These are phyloP conservation scores for Gracilaria domingensis DNA, from an alignment of 23 red algal genomes.

Conservation along the genomic window DNA sequence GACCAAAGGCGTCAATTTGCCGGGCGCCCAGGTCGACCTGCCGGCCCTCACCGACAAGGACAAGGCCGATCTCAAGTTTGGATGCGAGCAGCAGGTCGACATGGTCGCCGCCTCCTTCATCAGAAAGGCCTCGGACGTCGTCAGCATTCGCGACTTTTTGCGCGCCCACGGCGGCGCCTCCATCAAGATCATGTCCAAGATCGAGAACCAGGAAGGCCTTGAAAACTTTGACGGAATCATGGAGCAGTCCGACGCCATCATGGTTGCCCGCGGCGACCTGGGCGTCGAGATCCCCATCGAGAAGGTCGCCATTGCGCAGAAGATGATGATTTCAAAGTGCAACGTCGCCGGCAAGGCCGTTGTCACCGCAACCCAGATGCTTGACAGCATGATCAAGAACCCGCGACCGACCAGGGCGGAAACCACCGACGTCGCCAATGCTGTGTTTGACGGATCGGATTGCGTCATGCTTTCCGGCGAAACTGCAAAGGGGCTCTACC, in stretches of 20 bases:
- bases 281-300: conserved; percentile 94
- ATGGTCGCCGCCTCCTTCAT: conserved; percentile 94
- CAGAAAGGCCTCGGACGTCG: conserved; percentile 82
- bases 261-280: conserved; percentile 98
- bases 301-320: conserved; percentile 94
- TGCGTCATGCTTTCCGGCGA: conserved; percentile 98
- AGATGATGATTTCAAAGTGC: conserved; percentile 96
- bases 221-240: conserved; percentile 87
- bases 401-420: conserved; percentile 94
- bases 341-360: conserved; percentile 90
- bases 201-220: conserved; percentile 97
- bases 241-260: conserved; percentile 90
- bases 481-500: conserved; percentile 97
- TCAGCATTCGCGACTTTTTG: conserved; percentile 80
- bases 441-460: conserved; percentile 95
- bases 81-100: conserved; percentile 92
- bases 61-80: conserved; percentile 91
- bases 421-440: conserved; percentile 97
- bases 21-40: conserved; percentile 83
- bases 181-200: conserved; percentile 99
- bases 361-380: conserved; percentile 98
- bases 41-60: conserved; percentile 96
- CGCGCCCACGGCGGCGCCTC: conserved; percentile 63
- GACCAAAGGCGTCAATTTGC: conserved; percentile 93
- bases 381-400: conserved; percentile 98